phyloP scores from a whole-genome alignment of 192 early-diverging fungal genomes.

The Coemansia sp. region DNA sequence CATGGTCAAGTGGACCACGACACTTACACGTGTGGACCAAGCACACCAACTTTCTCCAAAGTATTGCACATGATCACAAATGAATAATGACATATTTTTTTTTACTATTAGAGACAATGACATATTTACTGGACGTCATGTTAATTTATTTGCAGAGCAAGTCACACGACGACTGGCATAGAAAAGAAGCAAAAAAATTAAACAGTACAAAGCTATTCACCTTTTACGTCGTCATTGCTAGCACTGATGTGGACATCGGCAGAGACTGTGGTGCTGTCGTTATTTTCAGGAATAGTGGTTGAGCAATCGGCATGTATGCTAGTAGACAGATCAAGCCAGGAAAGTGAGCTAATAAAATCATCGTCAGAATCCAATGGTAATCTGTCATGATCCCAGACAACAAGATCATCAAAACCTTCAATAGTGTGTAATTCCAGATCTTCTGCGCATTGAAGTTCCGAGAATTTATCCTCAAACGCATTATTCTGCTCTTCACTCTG shows the following conservation, averaged over 20 bases:
- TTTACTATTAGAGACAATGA: too few species aligned
- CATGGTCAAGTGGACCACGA: too few species aligned
- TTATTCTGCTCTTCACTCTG: conserved; percentile 4
- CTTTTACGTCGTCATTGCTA: not conserved
- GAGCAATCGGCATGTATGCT: conserved; percentile 47
- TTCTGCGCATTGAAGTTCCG: conserved; percentile 13
- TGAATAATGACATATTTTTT: not conserved
- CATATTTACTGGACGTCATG: not conserved
- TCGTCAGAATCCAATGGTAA: conserved; percentile 32
- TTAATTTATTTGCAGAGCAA: not conserved
- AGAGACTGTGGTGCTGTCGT: not conserved
- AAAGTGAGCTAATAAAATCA: conserved; percentile 37
- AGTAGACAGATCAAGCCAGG: conserved; percentile 33
- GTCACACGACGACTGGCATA: not conserved
- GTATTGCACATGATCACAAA: too few species aligned
- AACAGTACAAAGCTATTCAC: not conserved
- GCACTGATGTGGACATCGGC: not conserved
- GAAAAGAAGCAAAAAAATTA: not conserved
- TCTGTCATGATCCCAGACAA: conserved; percentile 50
- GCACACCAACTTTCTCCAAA: too few species aligned
- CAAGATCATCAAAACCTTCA: conserved; percentile 19
- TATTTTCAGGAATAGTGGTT: not conserved
- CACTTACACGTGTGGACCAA: too few species aligned
- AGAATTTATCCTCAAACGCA: conserved; percentile 27
- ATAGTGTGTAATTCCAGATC: conserved; percentile 23